phyloP scores from a whole-genome alignment of 129 eudicot species.

The Flaveria linearis region DNA sequence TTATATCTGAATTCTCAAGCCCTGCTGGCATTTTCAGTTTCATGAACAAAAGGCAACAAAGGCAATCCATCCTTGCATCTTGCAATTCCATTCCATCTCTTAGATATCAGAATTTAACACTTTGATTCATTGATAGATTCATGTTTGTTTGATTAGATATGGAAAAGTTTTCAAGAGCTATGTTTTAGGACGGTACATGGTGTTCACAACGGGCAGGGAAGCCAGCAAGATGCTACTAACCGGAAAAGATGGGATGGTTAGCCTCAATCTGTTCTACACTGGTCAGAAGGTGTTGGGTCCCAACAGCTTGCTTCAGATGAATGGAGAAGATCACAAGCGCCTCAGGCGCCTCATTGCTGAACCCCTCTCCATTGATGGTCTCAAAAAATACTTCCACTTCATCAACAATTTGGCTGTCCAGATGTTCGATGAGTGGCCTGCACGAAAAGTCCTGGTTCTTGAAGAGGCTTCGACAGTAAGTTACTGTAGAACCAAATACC shows the following conservation, averaged over 20 bases:
- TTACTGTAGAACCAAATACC: no score
- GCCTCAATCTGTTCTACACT: constrained; percentile 68
- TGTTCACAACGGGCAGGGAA: constrained; percentile 75
- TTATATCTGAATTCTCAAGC: constrained; percentile 64
- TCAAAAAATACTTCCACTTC: constrained; percentile 69
- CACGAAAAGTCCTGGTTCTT: constrained; percentile 57
- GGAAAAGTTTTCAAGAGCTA: constrained; percentile 81
- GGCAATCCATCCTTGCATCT: constrained; percentile 32
- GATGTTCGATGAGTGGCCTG: constrained; percentile 59
- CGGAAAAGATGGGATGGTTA: constrained; percentile 85
- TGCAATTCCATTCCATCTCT: background rate
- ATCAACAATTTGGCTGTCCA: constrained; percentile 61
- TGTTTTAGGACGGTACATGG: constrained; percentile 66
- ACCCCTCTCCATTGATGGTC: constrained; percentile 70
- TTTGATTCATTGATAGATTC: background rate
- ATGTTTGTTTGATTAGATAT: constrained; percentile 41
- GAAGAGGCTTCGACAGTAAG: constrained; percentile 81
- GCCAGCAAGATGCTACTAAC: constrained; percentile 72
- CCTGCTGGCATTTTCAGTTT: constrained; percentile 72
- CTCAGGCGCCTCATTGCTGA: constrained; percentile 68
- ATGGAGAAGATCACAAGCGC: constrained; percentile 81
- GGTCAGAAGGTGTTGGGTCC: constrained; percentile 82
- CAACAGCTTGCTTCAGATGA: constrained; percentile 69
- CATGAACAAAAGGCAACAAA: constrained; percentile 68
- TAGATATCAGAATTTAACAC: background rate